A percentile compares a stretch with the other conserved stretches of the same genome.
Evolutionary conservation across 495 filamentous ascomycete genomes (phyloP).

Genomic region (Polyplosphaeria fusca): DNA sequence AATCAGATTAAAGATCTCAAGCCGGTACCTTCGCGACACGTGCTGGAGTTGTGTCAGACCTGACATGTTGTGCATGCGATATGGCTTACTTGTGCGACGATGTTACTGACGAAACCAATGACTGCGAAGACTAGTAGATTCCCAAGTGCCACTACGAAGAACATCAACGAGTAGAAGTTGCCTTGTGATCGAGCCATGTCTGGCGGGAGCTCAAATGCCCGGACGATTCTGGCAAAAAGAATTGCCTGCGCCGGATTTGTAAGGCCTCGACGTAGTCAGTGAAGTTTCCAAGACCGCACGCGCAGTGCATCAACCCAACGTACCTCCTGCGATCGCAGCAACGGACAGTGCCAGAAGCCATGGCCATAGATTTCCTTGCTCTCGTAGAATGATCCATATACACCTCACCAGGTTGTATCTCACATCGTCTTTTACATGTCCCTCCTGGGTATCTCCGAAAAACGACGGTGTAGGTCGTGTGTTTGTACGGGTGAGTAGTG

Average conservation of each 20-base stretch:
- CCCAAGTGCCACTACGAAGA: constrained; percentile 82
- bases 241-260: constrained; percentile 40
- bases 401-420: constrained; percentile 21
- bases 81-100: constrained; percentile 36
- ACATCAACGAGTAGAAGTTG: constrained; percentile 93
- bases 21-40: constrained; percentile 47
- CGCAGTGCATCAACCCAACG: background rate
- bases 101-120: constrained; percentile 33
- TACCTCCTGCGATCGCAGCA: constrained; percentile 17
- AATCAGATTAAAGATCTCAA: constrained; percentile 77
- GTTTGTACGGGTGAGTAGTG: constrained; percentile 12
- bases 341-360: constrained; percentile 8
- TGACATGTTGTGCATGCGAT: too few species aligned
- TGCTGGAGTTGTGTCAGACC: too few species aligned
- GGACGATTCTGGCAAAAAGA: constrained; percentile 36
- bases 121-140: constrained; percentile 57
- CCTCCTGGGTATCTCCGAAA: background rate
- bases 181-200: constrained; percentile 18
- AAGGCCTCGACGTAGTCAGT: constrained; percentile 6
- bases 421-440: background rate
- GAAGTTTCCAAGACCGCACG: background rate
- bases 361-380: constrained; percentile 11
- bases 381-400: constrained; percentile 22
- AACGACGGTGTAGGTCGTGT: constrained; percentile 2
- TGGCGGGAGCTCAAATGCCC: constrained; percentile 23